Evolutionary conservation across 2,329 filamentous ascomycete species (phyloP).

Genomic region (Penicillium sp.): DNA sequence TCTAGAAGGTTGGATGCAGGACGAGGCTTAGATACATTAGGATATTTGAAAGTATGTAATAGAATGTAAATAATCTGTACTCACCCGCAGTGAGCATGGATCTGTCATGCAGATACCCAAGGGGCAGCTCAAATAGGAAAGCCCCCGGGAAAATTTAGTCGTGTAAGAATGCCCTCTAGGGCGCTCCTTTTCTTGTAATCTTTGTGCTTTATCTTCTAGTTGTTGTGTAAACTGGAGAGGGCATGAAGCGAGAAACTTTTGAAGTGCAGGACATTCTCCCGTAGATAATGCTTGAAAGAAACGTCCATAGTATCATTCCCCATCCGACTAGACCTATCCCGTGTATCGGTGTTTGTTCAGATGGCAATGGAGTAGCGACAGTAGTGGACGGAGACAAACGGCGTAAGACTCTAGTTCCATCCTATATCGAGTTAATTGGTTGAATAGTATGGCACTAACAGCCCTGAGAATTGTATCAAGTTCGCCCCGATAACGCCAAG

Average conservation of each 20-base stretch:
- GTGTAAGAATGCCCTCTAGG: not conserved
- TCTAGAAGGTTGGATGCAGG: not conserved
- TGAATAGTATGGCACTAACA: not conserved
- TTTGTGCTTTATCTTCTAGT: not conserved
- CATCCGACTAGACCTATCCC: not conserved
- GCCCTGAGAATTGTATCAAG: not conserved
- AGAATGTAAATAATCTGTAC: too few species aligned
- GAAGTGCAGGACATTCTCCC: not conserved
- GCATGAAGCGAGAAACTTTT: not conserved
- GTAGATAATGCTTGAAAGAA: not conserved
- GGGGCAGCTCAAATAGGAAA: too few species aligned
- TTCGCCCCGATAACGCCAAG: too few species aligned
- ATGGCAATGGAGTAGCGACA: not conserved
- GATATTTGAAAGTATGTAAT: not conserved
- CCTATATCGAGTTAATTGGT: too few species aligned
- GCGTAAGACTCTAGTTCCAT: not conserved
- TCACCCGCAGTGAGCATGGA: too few species aligned
- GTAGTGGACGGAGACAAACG: not conserved
- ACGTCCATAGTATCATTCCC: not conserved
- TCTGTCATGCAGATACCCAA: too few species aligned
- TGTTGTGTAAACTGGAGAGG: too few species aligned
- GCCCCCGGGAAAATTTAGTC: too few species aligned
- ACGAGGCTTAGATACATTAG: not conserved
- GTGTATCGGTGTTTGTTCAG: not conserved
- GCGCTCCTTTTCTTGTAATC: not conserved